Evolutionary conservation across 805 yeast species (phyloP).

Genomic region (Kuraishia ogatae): DNA sequence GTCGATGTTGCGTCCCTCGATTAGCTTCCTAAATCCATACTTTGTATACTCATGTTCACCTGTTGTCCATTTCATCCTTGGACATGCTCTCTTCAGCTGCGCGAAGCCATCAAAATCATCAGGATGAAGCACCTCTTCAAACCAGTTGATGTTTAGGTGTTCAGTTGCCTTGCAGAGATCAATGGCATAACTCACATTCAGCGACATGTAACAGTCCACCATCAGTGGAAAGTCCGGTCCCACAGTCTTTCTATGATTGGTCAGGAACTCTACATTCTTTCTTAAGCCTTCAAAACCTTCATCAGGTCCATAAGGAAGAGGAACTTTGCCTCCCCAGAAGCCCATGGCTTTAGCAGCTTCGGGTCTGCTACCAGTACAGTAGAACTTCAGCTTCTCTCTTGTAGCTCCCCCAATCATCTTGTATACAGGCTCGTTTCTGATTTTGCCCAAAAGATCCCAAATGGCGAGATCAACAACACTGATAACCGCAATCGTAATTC

Average conservation of each 20-base stretch:
- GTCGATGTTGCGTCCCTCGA: slow-evolving; percentile 38
- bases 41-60: slow-evolving; percentile 46
- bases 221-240: slow-evolving; percentile 45
- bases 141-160: slow-evolving; percentile 42
- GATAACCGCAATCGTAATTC: slow-evolving; percentile 37
- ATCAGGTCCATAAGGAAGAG: slow-evolving; percentile 41
- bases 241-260: slow-evolving; percentile 32
- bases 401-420: slow-evolving; percentile 44
- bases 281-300: slow-evolving; percentile 38
- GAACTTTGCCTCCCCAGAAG: slow-evolving; percentile 46
- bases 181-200: slow-evolving; percentile 38
- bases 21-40: slow-evolving; percentile 41
- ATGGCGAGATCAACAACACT: slow-evolving; percentile 39
- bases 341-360: slow-evolving; percentile 40
- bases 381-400: slow-evolving; percentile 33
- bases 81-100: slow-evolving; percentile 35
- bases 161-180: slow-evolving; percentile 33
- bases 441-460: slow-evolving; percentile 42
- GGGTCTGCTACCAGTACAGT: slow-evolving; percentile 41
- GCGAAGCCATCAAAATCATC: slow-evolving; percentile 42
- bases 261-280: slow-evolving; percentile 36
- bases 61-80: slow-evolving; percentile 39
- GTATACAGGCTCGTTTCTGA: slow-evolving; percentile 42
- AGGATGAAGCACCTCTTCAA: slow-evolving; percentile 43
- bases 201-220: slow-evolving; percentile 47